Conservation (phyloP, 768 basidiomycete genomes). For the Astraeus odoratus region DNA sequence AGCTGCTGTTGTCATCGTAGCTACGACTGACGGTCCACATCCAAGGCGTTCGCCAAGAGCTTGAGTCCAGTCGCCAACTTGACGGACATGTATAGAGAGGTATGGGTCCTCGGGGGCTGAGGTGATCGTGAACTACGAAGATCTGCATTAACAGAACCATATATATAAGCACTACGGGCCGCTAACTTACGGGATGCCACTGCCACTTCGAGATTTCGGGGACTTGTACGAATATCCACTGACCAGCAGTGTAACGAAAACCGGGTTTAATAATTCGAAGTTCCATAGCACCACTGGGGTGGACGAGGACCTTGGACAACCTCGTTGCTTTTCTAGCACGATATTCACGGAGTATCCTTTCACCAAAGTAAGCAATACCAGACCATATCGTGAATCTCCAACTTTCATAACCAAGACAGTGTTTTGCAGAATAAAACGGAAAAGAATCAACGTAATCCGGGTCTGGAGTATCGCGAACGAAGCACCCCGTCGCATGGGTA, state of each 20-base stretch:
- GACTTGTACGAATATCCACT: constrained; percentile 88
- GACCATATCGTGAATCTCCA: constrained; percentile 94
- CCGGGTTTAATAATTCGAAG: constrained; percentile 86
- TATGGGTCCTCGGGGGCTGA: constrained; percentile 94
- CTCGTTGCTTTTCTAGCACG: constrained; percentile 72
- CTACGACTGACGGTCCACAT: constrained; percentile 69
- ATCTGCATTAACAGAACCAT: neutral
- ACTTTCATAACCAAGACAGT: constrained; percentile 86
- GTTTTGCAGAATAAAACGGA: constrained; percentile 83
- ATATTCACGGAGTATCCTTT: constrained; percentile 79
- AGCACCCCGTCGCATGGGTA: constrained; percentile 89
- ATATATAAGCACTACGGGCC: neutral
- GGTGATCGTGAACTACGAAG: constrained; percentile 81
- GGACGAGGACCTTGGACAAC: constrained; percentile 80
- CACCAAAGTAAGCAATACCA: constrained; percentile 82
- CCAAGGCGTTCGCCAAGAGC: constrained; percentile 84
- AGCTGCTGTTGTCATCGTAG: constrained; percentile 69
- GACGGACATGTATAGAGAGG: constrained; percentile 87
- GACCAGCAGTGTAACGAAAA: constrained; percentile 86
- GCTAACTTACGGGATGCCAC: constrained; percentile 87
- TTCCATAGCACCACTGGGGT: constrained; percentile 92
- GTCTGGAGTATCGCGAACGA: constrained; percentile 77
- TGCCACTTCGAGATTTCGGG: constrained; percentile 80
- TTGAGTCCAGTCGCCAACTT: constrained; percentile 85
- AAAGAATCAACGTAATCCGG: constrained; percentile 67